These are phyloP conservation scores for Barbatosphaeria neglecta DNA, from an alignment of 495 filamentous ascomycete genomes.

Conservation along the genomic window DNA sequence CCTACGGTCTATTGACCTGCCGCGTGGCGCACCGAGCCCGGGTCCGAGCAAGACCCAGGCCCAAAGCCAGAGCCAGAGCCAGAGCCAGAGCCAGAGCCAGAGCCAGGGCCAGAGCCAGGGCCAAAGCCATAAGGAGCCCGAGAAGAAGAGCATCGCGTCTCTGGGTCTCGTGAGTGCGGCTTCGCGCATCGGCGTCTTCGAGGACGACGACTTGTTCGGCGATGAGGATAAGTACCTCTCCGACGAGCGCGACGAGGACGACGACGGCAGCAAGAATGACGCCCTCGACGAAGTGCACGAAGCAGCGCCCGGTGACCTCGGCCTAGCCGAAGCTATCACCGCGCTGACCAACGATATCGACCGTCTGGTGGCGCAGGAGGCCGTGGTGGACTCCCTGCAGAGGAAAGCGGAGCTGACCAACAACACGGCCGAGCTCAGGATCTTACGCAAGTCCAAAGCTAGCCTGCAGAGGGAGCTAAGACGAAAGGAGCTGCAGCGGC, in stretches of 20 bases:
- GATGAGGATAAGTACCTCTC: conserved; percentile 81
- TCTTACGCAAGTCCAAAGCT: conserved; percentile 84
- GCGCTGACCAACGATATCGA: conserved; percentile 79
- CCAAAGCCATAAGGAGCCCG: conserved; percentile 35
- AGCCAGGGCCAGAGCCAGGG: conserved; percentile 9
- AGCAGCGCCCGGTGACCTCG: conserved; percentile 90
- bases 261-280: conserved; percentile 47
- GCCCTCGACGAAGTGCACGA: conserved; percentile 80
- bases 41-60: no score
- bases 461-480: conserved; percentile 86
- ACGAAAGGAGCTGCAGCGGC: conserved; percentile 87
- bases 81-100: conserved; percentile 6
- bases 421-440: conserved; percentile 84
- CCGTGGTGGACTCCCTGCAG: conserved; percentile 80
- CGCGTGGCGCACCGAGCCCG: no score
- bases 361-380: conserved; percentile 74
- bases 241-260: conserved; percentile 70
- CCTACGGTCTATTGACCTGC: conserved; percentile 5
- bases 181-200: conserved; percentile 75
- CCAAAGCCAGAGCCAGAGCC: no score
- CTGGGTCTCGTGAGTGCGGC: conserved; percentile 76
- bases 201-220: conserved; percentile 82
- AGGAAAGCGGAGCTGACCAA: conserved; percentile 95
- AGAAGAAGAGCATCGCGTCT: conserved; percentile 79
- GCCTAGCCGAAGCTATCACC: conserved; percentile 83